A percentile compares a stretch with the other conserved stretches of the same genome.
These are phyloP conservation scores for Dipodascus albidus DNA, from an alignment of 805 yeast genomes.

Conservation along the genomic window DNA sequence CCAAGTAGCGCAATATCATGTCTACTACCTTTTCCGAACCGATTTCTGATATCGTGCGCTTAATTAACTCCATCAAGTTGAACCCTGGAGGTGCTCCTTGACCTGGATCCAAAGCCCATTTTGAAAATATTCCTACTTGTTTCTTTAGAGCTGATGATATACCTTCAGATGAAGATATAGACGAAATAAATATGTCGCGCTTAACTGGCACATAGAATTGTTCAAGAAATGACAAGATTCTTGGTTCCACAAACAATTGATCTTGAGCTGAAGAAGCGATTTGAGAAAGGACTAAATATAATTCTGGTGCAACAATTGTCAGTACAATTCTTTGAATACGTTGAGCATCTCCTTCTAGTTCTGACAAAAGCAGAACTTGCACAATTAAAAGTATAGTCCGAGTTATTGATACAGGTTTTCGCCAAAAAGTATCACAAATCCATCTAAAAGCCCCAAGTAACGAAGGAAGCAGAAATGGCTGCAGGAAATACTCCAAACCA, in stretches of 20 bases:
- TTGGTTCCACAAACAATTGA: background rate
- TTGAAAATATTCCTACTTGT: background rate
- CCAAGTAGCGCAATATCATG: background rate
- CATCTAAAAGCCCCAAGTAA: conserved; percentile 43
- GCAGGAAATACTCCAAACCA: conserved; percentile 80
- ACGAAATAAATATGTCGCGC: background rate
- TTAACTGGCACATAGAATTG: background rate
- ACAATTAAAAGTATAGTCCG: conserved; percentile 30
- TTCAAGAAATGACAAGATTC: background rate
- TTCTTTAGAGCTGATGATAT: background rate
- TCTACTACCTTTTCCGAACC: background rate
- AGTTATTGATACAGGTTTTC: conserved; percentile 4
- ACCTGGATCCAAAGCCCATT: background rate
- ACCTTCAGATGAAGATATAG: background rate
- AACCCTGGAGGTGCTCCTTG: background rate
- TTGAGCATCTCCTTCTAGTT: conserved; percentile 34
- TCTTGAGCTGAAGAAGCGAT: background rate
- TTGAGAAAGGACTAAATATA: conserved; percentile 10
- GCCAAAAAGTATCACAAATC: conserved; percentile 33
- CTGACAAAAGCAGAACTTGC: conserved; percentile 32
- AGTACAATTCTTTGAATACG: conserved; percentile 34
- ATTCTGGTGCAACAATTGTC: conserved; percentile 18
- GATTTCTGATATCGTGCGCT: background rate
- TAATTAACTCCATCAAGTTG: background rate
- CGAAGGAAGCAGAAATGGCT: conserved; percentile 57